Conservation (phyloP, 2,329 filamentous ascomycete species). For the Phialocephala sp. region DNA sequence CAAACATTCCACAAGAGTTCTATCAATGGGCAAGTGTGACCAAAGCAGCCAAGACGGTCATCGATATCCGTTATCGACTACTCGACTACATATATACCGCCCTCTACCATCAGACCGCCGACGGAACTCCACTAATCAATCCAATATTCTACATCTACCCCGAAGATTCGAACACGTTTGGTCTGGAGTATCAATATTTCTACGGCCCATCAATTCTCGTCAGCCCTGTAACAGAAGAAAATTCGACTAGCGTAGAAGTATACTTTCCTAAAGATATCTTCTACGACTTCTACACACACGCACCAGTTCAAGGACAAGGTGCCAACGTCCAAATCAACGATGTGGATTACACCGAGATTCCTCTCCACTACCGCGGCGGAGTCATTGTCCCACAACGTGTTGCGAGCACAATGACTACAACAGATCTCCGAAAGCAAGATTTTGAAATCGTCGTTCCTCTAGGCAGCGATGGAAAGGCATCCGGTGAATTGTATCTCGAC, state of each 20-base stretch:
- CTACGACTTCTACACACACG: conserved; percentile 58
- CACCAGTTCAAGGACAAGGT: conserved; percentile 50
- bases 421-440: conserved; percentile 64
- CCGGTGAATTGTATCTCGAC: conserved; percentile 75
- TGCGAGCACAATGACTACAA: conserved; percentile 65
- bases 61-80: conserved; percentile 75
- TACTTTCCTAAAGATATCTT: conserved; percentile 57
- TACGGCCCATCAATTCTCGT: conserved; percentile 56
- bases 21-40: conserved; percentile 72
- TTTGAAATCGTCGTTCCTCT: conserved; percentile 77
- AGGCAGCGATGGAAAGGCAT: conserved; percentile 64
- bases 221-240: conserved; percentile 54
- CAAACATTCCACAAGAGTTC: conserved; percentile 68
- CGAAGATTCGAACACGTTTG: conserved; percentile 51
- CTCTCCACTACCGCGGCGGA: conserved; percentile 71
- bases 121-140: conserved; percentile 69
- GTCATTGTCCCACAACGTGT: conserved; percentile 66
- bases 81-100: conserved; percentile 82
- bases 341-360: conserved; percentile 58
- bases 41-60: conserved; percentile 68
- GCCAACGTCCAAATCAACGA: conserved; percentile 46
- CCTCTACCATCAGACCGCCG: conserved; percentile 61
- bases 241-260: conserved; percentile 50
- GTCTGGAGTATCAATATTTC: conserved; percentile 56
- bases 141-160: conserved; percentile 78